Evolutionary conservation across 257 asterid species (phyloP).

Genomic region (Verbena officinalis): DNA sequence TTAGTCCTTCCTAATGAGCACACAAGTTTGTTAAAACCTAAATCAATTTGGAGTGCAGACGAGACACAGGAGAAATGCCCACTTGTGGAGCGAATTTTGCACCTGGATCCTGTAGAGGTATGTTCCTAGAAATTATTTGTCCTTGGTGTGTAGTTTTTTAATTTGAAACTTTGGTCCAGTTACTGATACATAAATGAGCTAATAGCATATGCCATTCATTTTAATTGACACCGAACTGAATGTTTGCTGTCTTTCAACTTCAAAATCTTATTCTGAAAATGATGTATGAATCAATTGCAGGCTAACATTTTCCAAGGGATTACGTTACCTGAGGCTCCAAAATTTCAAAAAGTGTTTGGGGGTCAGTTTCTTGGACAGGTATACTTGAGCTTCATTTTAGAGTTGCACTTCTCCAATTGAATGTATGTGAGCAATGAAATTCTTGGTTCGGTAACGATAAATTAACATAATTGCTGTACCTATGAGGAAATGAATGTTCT

Average conservation of each 20-base stretch:
- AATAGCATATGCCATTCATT: background rate
- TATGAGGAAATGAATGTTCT: background rate
- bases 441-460: slow-evolving; percentile 15
- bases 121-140: slow-evolving; percentile 26
- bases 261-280: slow-evolving; percentile 3
- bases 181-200: slow-evolving; percentile 18
- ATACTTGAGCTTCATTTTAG: slow-evolving; percentile 25
- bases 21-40: slow-evolving; percentile 56
- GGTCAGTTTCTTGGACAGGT: slow-evolving; percentile 99
- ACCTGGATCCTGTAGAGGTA: slow-evolving; percentile 85
- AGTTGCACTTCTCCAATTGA: slow-evolving; percentile 5
- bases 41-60: slow-evolving; percentile 90
- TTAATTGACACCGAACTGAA: slow-evolving; percentile 7
- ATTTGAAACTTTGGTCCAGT: background rate
- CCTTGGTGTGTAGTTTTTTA: slow-evolving; percentile 11
- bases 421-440: slow-evolving; percentile 5
- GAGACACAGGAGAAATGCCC: slow-evolving; percentile 61
- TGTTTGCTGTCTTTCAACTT: slow-evolving; percentile 13
- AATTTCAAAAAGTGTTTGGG: slow-evolving; percentile 88
- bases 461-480: slow-evolving; percentile 4
- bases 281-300: slow-evolving; percentile 41
- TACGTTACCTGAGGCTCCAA: slow-evolving; percentile 96
- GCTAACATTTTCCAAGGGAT: slow-evolving; percentile 82
- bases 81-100: slow-evolving; percentile 80
- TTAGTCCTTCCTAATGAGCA: slow-evolving; percentile 76